Evolutionary conservation across 2,329 filamentous ascomycete species (phyloP), one percentile per base, ranked within the genome.

Genomic region (Sarocladium oryzae): DNA sequence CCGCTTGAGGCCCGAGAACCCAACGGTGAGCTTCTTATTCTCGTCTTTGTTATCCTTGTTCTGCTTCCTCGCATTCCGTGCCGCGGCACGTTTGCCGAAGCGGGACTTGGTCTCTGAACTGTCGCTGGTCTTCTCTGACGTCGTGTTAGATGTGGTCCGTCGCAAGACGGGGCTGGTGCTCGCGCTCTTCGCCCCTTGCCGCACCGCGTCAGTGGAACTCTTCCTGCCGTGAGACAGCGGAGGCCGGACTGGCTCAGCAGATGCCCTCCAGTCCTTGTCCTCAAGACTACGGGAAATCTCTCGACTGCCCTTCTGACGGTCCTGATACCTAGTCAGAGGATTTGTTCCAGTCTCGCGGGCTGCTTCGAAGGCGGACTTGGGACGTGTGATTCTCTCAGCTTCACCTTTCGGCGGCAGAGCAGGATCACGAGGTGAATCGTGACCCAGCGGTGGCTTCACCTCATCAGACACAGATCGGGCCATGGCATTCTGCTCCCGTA

Each of bases 401-500:
- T 15, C n/a, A 45, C 30, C 40, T 5, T 41, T 54, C 40, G n/a
- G 51, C 46, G 48, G 54, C 30, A 55, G 53, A 28, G 3, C 32
- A 7, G 51, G 54, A 8, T 33, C 43, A 4, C 16, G 26, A 16
- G 43, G 28, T 8, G 54, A 55, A 13, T 56, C 53, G 23, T 50
- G 50, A n/a, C 53, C 49, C n/a, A 54, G 54, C 38, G 66, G 63
- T 8, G 63, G 67, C 41, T 59, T 61, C 11, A 58, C 52, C 45
- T 74, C 60, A 36, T 68, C 71, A 13, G 74, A 71, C 1, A 72
- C 75, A 6, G 72, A 72, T 46, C 68, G 64, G 7, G 70, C 69
- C 55, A 68, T 65, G 32, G 72, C 69, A 58, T 81, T 78, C 52
- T 64, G 68, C 51, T 77, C 73, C 35, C 72, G 69, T 51, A 79